Conservation (phyloP, 2,329 filamentous ascomycete species). For the Rhinocladiella similis region DNA sequence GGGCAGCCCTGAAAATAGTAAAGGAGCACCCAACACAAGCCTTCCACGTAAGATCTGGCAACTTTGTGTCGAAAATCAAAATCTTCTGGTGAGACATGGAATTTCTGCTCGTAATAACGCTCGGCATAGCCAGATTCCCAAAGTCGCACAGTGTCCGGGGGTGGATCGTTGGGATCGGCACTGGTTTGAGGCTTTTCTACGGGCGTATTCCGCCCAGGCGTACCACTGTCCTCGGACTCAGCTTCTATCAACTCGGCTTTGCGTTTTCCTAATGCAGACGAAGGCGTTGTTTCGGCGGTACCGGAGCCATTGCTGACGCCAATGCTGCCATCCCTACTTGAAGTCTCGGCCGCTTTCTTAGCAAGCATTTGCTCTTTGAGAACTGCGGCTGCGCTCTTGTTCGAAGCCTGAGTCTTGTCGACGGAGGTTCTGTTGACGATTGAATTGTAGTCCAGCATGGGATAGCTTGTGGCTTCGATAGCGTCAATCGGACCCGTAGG, state of each 20-base stretch:
- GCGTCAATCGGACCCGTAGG: conserved; percentile 47
- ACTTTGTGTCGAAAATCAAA: conserved; percentile 86
- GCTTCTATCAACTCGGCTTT: conserved; percentile 72
- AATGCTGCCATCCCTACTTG: conserved; percentile 39
- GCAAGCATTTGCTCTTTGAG: conserved; percentile 76
- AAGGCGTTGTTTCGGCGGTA: conserved; percentile 35
- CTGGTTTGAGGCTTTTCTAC: conserved; percentile 45
- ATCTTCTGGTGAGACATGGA: conserved; percentile 78
- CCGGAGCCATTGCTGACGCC: conserved; percentile 24
- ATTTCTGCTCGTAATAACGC: conserved; percentile 96
- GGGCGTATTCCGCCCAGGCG: conserved; percentile 61
- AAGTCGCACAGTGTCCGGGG: conserved; percentile 78
- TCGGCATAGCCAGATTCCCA: conserved; percentile 97
- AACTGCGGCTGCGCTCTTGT: conserved; percentile 90
- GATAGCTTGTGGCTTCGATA: conserved; percentile 23
- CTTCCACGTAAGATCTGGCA: conserved; percentile 88
- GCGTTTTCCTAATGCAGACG: conserved; percentile 67
- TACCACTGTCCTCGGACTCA: conserved; percentile 47
- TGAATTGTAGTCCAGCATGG: conserved; percentile 78
- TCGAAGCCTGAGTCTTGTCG: conserved; percentile 73
- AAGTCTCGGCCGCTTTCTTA: conserved; percentile 33
- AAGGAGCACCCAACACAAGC: conserved; percentile 88
- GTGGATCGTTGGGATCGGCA: conserved; percentile 37
- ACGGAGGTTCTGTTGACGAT: conserved; percentile 71
- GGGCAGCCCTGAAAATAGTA: conserved; percentile 99